Conservation (phyloP, 441 rosid species). For the Syzygium syzygioides region DNA sequence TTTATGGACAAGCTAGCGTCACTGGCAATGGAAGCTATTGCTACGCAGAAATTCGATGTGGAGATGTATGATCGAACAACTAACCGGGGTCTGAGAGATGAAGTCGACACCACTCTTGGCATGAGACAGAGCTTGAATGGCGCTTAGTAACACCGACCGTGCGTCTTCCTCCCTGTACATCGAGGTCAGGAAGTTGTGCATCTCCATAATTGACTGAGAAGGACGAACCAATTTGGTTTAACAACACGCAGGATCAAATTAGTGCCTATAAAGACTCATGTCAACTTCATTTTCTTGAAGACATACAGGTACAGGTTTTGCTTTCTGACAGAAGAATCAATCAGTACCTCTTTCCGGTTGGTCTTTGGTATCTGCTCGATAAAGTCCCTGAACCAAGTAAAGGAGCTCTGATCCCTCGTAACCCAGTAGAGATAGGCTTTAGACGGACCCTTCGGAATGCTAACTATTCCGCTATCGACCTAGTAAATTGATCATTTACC, state of each 20-base stretch:
- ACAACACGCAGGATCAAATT: background rate
- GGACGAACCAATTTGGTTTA: background rate
- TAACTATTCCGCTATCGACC: conserved; percentile 11
- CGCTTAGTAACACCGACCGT: conserved; percentile 31
- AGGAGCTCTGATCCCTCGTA: conserved; percentile 52
- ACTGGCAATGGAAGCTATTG: background rate
- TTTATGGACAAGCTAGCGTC: background rate
- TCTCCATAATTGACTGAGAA: conserved; percentile 28
- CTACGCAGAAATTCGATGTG: background rate
- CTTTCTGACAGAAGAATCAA: background rate
- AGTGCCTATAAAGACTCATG: background rate
- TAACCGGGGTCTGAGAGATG: conserved; percentile 35
- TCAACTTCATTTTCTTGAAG: background rate
- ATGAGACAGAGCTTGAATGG: conserved; percentile 29
- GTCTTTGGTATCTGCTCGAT: conserved; percentile 20
- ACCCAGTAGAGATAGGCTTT: conserved; percentile 56
- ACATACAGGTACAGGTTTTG: background rate
- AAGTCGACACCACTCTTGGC: conserved; percentile 32
- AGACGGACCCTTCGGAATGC: conserved; percentile 22
- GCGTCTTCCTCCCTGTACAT: conserved; percentile 41
- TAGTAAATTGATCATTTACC: background rate
- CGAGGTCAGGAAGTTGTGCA: conserved; percentile 37
- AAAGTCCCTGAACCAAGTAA: conserved; percentile 41
- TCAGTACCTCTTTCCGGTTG: conserved; percentile 26
- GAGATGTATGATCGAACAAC: background rate